Base-by-base conservation (phyloP, 345 rosid genomes). In the Melastoma malabathricum region DNA sequence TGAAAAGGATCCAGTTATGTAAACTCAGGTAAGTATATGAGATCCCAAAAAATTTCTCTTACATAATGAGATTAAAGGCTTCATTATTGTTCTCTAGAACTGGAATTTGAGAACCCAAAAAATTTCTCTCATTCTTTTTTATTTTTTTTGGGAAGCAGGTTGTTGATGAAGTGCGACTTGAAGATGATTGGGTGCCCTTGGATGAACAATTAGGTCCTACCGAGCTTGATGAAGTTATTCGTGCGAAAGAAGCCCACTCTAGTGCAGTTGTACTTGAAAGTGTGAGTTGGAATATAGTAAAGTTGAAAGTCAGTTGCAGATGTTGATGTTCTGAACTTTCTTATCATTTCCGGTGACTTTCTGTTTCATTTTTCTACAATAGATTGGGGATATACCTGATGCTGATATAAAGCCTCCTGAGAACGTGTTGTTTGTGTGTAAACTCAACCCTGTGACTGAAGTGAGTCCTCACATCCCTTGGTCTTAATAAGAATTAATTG, bases 181-280 rank as follows among this genome's bases (percentile, higher is more conserved):
- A 92, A 74, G 97, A 84, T 73, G 98, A 82, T 68, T 92, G 98
- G 98, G 86, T 87, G 55, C 97, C 98, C 15, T 58, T 92, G 78
- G 98, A 92, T 64, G 97, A 92, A 63, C 71, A 80, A 69, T 64
- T 92, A 54, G 81, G 75, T 54, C 23, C 67, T 13, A 64, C 62
- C 3, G 90, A 92, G 52, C 76, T 92, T 51, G 95, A 87, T 67
- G 90, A 84, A 74, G 67, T 78, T 70, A 64, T 92, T 49, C 82
- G 84, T 17, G 69, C 60, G 25, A 92, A 92, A 67, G 90, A 76
- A 51, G 98, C 97, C 49, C 90, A 73, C 64, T 82, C 96, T 38
- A 77, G 95, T 65, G 98, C 95, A 54, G 97, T 87, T 75, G 97
- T 87, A 34, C 98, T 92, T 56, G 98, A 92, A 82, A 79, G 70